These are phyloP conservation scores for Termitomyces sp. DNA, from an alignment of 768 basidiomycete genomes.

Conservation along the genomic window DNA sequence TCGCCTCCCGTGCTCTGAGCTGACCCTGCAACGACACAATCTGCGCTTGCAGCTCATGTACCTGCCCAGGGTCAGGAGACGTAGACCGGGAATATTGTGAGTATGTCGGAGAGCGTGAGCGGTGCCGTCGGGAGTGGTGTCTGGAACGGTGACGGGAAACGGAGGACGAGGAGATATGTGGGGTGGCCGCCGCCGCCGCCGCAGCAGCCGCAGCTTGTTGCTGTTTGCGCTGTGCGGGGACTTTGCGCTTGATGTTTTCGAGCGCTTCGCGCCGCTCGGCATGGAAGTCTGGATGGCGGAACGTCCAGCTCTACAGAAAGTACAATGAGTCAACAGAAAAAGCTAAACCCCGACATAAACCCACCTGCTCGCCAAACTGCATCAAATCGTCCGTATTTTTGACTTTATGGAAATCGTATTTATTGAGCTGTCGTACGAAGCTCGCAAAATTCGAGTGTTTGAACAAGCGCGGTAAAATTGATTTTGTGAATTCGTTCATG, in stretches of 20 bases:
- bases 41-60: slow-evolving; percentile 11
- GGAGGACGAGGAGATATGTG: slow-evolving; percentile 4
- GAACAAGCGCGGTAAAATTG: slow-evolving; percentile 86
- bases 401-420: slow-evolving; percentile 96
- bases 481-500: slow-evolving; percentile 95
- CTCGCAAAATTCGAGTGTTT: slow-evolving; percentile 93
- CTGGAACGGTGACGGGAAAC: slow-evolving; percentile 19
- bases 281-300: slow-evolving; percentile 57
- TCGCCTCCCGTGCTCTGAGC: slow-evolving; percentile 24
- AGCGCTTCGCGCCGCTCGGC: slow-evolving; percentile 49
- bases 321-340: not conserved
- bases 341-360: slow-evolving; percentile 14
- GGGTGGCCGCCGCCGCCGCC: slow-evolving; percentile 12
- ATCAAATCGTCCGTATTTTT: slow-evolving; percentile 82
- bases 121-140: slow-evolving; percentile 14
- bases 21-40: slow-evolving; percentile 25
- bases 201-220: slow-evolving; percentile 25
- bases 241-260: slow-evolving; percentile 58
- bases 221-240: slow-evolving; percentile 48
- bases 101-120: slow-evolving; percentile 11
- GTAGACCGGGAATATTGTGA: slow-evolving; percentile 20
- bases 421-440: slow-evolving; percentile 92
- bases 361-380: slow-evolving; percentile 59
- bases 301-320: slow-evolving; percentile 44
- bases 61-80: slow-evolving; percentile 2